Base-by-base conservation (phyloP, 192 early-diverging fungal species). In the Coemansia sp. region DNA sequence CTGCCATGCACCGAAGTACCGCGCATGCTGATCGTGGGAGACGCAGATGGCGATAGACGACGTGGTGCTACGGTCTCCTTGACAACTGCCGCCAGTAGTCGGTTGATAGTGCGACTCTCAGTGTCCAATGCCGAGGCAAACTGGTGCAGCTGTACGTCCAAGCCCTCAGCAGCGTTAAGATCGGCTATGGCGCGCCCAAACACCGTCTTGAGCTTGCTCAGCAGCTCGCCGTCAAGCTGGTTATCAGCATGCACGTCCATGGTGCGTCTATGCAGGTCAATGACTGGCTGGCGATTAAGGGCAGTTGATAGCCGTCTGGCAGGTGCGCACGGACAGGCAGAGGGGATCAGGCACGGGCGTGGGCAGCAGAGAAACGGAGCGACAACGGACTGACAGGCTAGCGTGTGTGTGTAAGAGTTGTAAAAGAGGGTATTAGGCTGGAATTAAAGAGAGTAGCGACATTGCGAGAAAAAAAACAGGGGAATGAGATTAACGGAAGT, bases 1-100 rank as follows among this genome's bases (percentile, higher is more conserved):
- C 73, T 75, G 67, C 67, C 62, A 52, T 69, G 59, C 61, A 69
- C 61, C 20, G 67, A 67, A 11, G 62, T 58, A 47, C 67, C 67
- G 59, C 58, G 73, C 63, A 69, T 11, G 68, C 73, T 75, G 29
- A 62, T 59, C 1, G 73, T 27, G 2, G 73, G 73, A 30, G 67
- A 75, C 56, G 64, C 59, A 7, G 67, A 53, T 52, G 69, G 67
- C 18, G 67, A 75, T 10, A 68, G 73, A 8, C 68, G 59, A 18
- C 73, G 67, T 38, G 73, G 73, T 34, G 60, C 59, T 27, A 75
- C 32, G 49, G 73, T 69, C 60, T 75, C 73, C 52, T 75, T 75
- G 73, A 75, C 68, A 50, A 75, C 60, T 9, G 73, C 73, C 40
- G 62, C 38, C 68, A 75, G 47, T 12, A 75, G 73, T 32, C 73